Base-by-base conservation (phyloP, 1,139 yeast species). In the Tardiomyces depauwii region DNA sequence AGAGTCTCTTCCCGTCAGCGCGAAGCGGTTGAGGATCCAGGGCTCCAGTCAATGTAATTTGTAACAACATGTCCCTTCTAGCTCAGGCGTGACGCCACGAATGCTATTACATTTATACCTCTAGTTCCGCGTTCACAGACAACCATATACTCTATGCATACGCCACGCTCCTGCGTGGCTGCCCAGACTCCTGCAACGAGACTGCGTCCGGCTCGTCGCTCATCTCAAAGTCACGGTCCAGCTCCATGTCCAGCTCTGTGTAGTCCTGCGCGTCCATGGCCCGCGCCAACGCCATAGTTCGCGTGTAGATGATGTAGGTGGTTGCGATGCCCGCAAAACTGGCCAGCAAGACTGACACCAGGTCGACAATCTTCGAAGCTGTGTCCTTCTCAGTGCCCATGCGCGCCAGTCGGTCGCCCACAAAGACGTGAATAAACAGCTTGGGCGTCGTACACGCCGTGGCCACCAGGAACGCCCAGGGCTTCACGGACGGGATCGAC, bases 401-500 rank as follows among this genome's bases (percentile, higher is more conserved):
- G 45, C 76, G 77, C 49, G 81, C 84, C 41, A 91, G 62, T 51
- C 88, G 78, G 45, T 79, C 75, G 2, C 97, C 98, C 42, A 88
- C 77, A 59, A 87, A 89, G 7, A 86, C 67, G 58, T 84, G 89
- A 48, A 87, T 71, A 36, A 86, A 61, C 50, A 85, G 67, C 61
- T 91, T 89, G 2, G 97, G 97, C 0, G 94, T 77, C 1, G 95
- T 80, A 25, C 85, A 59, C 0, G 78, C 55, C 14, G 91, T 82
- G 1, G 96, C 95, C 40, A 80, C 61, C 7, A 80, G 69, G 61
- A 83, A 91, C 27, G 80, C 77, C 43, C 63, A 50, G 1, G 79
- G 67, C 0, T 81, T 70, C 16, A 88, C 72, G 28, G 85, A 82
- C 0, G 94, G 95, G 19, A 89, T 76, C 2, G 91, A 82, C 5